phyloP scores from a whole-genome alignment of 805 yeast genomes.

The Lipomyces chichibuensis region DNA sequence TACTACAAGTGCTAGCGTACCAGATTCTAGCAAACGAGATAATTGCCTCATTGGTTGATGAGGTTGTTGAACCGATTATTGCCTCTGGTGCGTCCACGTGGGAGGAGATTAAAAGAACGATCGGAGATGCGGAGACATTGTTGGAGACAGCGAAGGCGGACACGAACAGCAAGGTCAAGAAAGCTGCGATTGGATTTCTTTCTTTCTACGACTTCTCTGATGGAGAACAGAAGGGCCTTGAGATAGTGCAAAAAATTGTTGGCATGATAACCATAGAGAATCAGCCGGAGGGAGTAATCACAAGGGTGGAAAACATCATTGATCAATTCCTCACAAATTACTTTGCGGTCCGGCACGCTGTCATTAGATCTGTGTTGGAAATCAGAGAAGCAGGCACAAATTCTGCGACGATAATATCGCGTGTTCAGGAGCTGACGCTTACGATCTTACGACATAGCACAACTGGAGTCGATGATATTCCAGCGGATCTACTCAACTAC shows the following conservation, averaged over 20 bases:
- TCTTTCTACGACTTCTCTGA: slow-evolving; percentile 18
- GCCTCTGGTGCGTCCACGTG: slow-evolving; percentile 14
- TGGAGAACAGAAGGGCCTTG: neutral
- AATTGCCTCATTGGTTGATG: slow-evolving; percentile 22
- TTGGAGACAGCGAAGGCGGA: slow-evolving; percentile 20
- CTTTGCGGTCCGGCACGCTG: slow-evolving; percentile 3
- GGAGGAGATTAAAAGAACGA: slow-evolving; percentile 13
- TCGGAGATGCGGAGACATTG: slow-evolving; percentile 15
- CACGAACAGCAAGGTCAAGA: slow-evolving; percentile 25
- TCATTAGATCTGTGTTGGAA: neutral
- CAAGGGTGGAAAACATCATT: slow-evolving; percentile 23
- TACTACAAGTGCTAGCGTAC: slow-evolving; percentile 17
- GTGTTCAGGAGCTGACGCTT: slow-evolving; percentile 22
- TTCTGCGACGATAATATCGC: slow-evolving; percentile 20
- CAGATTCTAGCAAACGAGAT: slow-evolving; percentile 2
- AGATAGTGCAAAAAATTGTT: slow-evolving; percentile 8
- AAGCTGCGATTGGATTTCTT: slow-evolving; percentile 28
- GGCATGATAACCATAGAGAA: slow-evolving; percentile 16
- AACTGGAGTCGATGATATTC: slow-evolving; percentile 23
- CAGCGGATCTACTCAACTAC: slow-evolving; percentile 14
- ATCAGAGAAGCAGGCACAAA: neutral
- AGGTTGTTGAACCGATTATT: slow-evolving; percentile 26
- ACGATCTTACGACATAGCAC: slow-evolving; percentile 18
- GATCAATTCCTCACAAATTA: slow-evolving; percentile 12
- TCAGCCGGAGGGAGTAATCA: slow-evolving; percentile 21